Evolutionary conservation across 208 protist species (phyloP).

Genomic region (Paratrypanosoma confusum): DNA sequence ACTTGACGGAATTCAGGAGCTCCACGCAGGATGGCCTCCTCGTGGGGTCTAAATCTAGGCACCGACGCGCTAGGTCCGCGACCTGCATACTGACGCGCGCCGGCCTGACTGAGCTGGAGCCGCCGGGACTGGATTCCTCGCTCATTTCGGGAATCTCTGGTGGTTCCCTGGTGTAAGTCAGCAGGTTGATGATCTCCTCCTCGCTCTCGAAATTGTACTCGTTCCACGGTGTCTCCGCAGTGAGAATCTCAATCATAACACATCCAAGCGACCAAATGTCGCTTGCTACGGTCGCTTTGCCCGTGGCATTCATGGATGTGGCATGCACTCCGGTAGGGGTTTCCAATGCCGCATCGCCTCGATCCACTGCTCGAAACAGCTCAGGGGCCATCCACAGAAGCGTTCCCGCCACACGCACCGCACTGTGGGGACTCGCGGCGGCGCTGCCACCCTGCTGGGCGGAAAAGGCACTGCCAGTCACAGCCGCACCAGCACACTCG

Average conservation of each 20-base stretch:
- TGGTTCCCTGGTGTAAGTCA: slow-evolving; percentile 63
- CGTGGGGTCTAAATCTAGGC: slow-evolving; percentile 39
- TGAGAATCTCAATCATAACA: slow-evolving; percentile 86
- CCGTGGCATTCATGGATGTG: not conserved
- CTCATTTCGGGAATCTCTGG: slow-evolving; percentile 69
- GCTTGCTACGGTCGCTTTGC: slow-evolving; percentile 59
- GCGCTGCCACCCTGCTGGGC: not conserved
- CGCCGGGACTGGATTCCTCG: too few species aligned
- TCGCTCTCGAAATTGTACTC: slow-evolving; percentile 85
- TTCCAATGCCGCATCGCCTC: too few species aligned
- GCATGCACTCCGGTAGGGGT: too few species aligned
- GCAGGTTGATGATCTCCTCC: slow-evolving; percentile 80
- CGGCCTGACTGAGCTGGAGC: too few species aligned
- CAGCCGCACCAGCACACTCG: too few species aligned
- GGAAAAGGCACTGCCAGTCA: too few species aligned
- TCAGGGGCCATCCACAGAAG: slow-evolving; percentile 85
- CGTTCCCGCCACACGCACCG: slow-evolving; percentile 64
- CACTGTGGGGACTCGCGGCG: slow-evolving; percentile 14
- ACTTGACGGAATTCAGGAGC: slow-evolving; percentile 49
- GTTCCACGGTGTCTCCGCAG: slow-evolving; percentile 71
- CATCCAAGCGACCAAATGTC: slow-evolving; percentile 90
- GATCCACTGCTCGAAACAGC: slow-evolving; percentile 57
- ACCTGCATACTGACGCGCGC: too few species aligned
- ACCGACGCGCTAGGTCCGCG: slow-evolving; percentile 37
- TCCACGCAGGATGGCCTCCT: slow-evolving; percentile 61